Percentiles rank a stretch among this genome's conserved stretches.
phyloP scores from a whole-genome alignment of 192 early-diverging fungal genomes.

The Coemansia sp. region DNA sequence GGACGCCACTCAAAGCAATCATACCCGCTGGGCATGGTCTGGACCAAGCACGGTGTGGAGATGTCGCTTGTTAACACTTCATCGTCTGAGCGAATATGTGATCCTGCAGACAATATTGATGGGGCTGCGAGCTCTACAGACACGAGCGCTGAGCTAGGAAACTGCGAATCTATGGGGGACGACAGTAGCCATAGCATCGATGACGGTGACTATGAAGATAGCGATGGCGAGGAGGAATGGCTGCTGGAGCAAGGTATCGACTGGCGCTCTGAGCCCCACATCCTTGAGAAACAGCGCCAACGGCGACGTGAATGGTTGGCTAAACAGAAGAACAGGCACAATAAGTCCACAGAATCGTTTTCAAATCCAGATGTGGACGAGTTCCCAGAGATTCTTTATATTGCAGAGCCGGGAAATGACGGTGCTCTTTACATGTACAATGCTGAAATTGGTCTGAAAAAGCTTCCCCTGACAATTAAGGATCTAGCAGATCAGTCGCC shows the following conservation, averaged over 20 bases:
- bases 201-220: constrained; percentile 1
- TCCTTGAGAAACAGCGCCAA: constrained; percentile 38
- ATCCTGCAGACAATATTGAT: background rate
- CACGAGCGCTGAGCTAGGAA: background rate
- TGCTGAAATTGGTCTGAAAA: constrained; percentile 51
- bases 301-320: constrained; percentile 39
- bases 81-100: background rate
- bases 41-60: constrained; percentile 21
- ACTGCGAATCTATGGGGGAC: background rate
- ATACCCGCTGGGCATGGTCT: constrained; percentile 41
- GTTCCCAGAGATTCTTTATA: constrained; percentile 29
- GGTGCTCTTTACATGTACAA: constrained; percentile 49
- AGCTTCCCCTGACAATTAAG: constrained; percentile 70
- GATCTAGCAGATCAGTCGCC: constrained; percentile 65
- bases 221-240: constrained; percentile 51
- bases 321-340: constrained; percentile 6
- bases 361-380: constrained; percentile 13
- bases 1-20: constrained; percentile 1
- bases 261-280: constrained; percentile 47
- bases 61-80: background rate
- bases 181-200: background rate
- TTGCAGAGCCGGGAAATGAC: constrained; percentile 52
- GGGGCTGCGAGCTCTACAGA: background rate
- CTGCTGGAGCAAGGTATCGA: constrained; percentile 54
- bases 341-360: background rate